phyloP scores from a whole-genome alignment of 768 basidiomycete genomes.

The Trametes coccinea region DNA sequence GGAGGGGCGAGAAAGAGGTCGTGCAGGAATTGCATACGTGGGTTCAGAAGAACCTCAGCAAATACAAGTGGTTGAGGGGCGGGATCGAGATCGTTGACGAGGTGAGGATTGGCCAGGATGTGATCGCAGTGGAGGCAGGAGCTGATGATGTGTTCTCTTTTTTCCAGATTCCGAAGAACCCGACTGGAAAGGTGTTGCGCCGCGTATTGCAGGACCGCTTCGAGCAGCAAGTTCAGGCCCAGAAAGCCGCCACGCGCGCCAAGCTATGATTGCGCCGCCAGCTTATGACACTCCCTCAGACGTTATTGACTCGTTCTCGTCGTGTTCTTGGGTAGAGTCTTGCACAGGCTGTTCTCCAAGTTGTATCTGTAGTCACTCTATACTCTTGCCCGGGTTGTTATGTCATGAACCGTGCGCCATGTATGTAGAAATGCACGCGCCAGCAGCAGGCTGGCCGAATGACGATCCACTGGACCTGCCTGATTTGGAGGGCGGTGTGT shows the following conservation, averaged over 20 bases:
- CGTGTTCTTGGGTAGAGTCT: background rate
- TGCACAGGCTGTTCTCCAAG: background rate
- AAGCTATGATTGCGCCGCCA: constrained; percentile 14
- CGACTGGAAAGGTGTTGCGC: constrained; percentile 71
- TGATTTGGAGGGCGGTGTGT: constrained; percentile 2
- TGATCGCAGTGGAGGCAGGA: background rate
- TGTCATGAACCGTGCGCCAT: background rate
- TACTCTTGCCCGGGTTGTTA: too few relatives aligned
- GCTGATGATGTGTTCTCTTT: background rate
- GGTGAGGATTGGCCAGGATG: constrained; percentile 39
- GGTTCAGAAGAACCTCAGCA: constrained; percentile 63
- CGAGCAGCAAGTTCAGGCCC: constrained; percentile 34
- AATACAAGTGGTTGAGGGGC: constrained; percentile 76
- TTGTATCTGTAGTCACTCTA: constrained; percentile 1
- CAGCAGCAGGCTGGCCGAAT: background rate
- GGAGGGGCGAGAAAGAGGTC: constrained; percentile 43
- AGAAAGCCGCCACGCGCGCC: background rate
- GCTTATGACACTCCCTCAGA: too few relatives aligned
- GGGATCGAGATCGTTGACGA: constrained; percentile 65
- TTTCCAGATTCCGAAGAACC: constrained; percentile 67
- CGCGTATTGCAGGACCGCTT: constrained; percentile 60
- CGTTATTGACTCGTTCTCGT: background rate
- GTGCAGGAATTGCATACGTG: constrained; percentile 56
- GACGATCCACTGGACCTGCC: constrained; percentile 5
- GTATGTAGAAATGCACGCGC: too few relatives aligned